Base-by-base conservation (phyloP, 176 grass and related monocot genomes). In the Poa annua region DNA sequence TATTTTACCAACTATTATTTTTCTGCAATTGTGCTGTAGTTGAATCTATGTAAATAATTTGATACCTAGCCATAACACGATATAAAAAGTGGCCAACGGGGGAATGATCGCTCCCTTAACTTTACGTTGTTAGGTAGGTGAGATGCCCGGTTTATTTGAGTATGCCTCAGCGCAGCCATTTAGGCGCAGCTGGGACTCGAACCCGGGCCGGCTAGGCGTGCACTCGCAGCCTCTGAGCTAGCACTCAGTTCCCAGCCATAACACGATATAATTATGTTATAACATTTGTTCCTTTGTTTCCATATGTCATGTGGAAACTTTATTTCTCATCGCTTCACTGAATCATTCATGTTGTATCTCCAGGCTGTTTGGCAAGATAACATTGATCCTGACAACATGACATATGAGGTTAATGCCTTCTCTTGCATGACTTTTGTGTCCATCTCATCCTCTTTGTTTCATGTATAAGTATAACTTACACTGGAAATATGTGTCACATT, bases 281-380 rank as follows among this genome's bases (percentile, higher is more conserved):
- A 75, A 9, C 25, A 68, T 76, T 52, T 16, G 19, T 16, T 72
- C 63, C 3, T 62, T 67, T 38, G 11, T 62, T 39, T 71, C 41
- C 36, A 67, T n/a, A 36, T 75, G 21, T 41, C 12, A 53, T 39
- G 2, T 76, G 3, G 34, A 67, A 47, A 61, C 25, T 83, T 61
- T 50, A 14, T 62, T 41, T 69, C 52, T 36, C 9, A 39, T 71
- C 68, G 22, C 25, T 74, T 66, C 5, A 67, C 66, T 90, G 59
- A 74, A 83, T 57, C 3, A 49, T 11, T 71, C 68, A 57, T 48
- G 41, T 77, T 75, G 49, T 83, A 50, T 57, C 68, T 74, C 66
- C 87, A 97, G 95, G 88, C 84, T 63, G 88, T 93, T 91, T 98
- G 96, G 96, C 88, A 98, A 88, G 96, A 98, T 61, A 87, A 91